Base-by-base conservation (phyloP, 2,329 filamentous ascomycete genomes). In the Samsoniella hepiali region DNA sequence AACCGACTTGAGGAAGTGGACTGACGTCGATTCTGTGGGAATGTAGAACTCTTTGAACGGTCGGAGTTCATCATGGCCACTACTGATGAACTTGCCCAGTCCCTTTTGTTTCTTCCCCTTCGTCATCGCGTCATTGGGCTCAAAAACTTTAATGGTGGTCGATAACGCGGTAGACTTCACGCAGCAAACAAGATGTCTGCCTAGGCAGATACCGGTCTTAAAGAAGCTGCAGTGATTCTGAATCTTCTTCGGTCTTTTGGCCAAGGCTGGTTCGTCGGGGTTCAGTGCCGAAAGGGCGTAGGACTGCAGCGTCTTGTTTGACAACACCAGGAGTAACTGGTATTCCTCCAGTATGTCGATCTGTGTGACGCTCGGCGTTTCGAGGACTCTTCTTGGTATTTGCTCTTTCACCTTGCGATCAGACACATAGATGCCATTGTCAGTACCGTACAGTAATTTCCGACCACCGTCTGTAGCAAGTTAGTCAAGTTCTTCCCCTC, bases 1-100 rank as follows among this genome's bases (percentile, higher is more conserved):
- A 74, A 97, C 99, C 66, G 91, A 95, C 72, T 95, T 93, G 69
- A 99, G 84, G 82, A 98, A 99, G 77, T 99, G 95, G 47, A 99
- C 95, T 45, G 93, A 97, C 5, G 92, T 94, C n/a, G 94, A 96
- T 80, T 99, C 95, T 7, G 93, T 95, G 0, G 95, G 95, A 65
- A 99, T 97, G 77, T 99, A 99, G 72, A 97, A 98, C 80, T 99
- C 95, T 83, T 97, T 97, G 83, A 96, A 97, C 13, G 94, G 91
- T 78, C 96, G 96, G 67, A 99, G 84, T 69, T 97, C 92, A 75
- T 99, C 95, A 74, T 97, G 93, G 9, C 93, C 92, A 58, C 82
- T 88, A 66, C 92, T 92, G 78, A 99, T 94, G 88, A 99, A 96
- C 79, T 96, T 97, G 68, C 91, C 89, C 65, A 99, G 88, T 22